Percentiles rank a stretch among this genome's conserved stretches.
Conservation (phyloP, 441 rosid species). For the Eruca vesicaria region DNA sequence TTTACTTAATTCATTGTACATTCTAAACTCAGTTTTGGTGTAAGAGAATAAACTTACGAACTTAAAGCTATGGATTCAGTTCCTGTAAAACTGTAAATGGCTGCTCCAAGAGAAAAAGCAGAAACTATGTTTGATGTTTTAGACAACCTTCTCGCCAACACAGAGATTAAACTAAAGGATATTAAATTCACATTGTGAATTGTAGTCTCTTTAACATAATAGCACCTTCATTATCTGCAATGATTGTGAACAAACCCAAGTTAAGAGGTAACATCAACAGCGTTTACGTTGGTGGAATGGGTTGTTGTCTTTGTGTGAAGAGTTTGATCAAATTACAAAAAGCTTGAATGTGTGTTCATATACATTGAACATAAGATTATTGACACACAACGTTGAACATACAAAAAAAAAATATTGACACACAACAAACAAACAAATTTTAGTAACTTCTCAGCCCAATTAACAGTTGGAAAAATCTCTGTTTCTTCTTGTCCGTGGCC, state of each 20-base stretch:
- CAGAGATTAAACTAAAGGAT: too few species aligned
- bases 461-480: constrained; percentile 18
- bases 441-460: constrained; percentile 2
- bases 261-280: constrained; percentile 64
- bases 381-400: constrained; percentile 12
- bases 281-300: constrained; percentile 64
- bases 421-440: constrained; percentile 33
- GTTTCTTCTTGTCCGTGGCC: constrained; percentile 21
- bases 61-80: constrained; percentile 65
- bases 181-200: constrained; percentile 62
- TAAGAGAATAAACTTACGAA: constrained; percentile 63
- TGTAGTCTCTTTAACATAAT: constrained; percentile 67
- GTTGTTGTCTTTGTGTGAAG: constrained; percentile 33
- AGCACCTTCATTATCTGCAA: constrained; percentile 58
- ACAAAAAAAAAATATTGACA: constrained; percentile 14
- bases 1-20: constrained; percentile 51
- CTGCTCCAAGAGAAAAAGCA: constrained; percentile 63
- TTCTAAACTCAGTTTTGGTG: constrained; percentile 56
- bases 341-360: background rate
- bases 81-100: constrained; percentile 62
- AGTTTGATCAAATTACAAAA: constrained; percentile 6
- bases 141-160: constrained; percentile 50
- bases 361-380: constrained; percentile 28
- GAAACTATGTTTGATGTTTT: constrained; percentile 65
- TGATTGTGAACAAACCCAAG: constrained; percentile 43